Conservation (phyloP, 1,139 yeast species). For the Suhomyces yuchorum region DNA sequence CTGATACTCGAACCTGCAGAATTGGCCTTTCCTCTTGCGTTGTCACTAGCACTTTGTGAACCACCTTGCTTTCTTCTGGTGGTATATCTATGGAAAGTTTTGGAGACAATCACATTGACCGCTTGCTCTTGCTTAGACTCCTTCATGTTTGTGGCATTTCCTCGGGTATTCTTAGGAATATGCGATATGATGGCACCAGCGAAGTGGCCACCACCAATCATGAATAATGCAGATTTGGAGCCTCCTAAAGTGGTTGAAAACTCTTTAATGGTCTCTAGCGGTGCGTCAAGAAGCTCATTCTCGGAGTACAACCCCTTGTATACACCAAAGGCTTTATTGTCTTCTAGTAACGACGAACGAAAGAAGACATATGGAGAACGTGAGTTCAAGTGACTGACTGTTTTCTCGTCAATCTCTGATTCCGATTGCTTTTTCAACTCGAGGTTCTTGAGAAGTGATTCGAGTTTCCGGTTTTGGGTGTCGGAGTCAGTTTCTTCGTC, state of each 20-base stretch:
- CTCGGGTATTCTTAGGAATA: conserved; percentile 55
- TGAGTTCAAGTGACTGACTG: conserved; percentile 58
- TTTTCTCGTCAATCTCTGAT: conserved; percentile 28
- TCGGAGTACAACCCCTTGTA: conserved; percentile 67
- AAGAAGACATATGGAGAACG: conserved; percentile 65
- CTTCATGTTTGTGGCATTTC: conserved; percentile 49
- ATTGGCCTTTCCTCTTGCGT: conserved; percentile 90
- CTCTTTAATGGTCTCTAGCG: conserved; percentile 41
- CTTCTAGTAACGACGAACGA: conserved; percentile 47
- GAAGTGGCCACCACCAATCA: conserved; percentile 98
- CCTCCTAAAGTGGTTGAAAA: conserved; percentile 27
- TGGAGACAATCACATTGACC: conserved; percentile 69
- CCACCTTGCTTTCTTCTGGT: conserved; percentile 98
- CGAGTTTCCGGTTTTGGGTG: conserved; percentile 13
- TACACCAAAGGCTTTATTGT: conserved; percentile 59
- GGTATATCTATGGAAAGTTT: conserved; percentile 92
- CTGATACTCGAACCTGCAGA: conserved; percentile 94
- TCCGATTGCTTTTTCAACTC: conserved; percentile 17
- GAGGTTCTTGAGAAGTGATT: conserved; percentile 36
- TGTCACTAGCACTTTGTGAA: conserved; percentile 89
- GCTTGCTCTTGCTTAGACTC: conserved; percentile 54
- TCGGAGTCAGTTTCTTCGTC: conserved; percentile 16
- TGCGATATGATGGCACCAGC: conserved; percentile 93
- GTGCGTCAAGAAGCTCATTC: conserved; percentile 33
- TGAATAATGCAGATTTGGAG: conserved; percentile 69